These are phyloP conservation scores for Lyophyllum shimeji DNA, from an alignment of 768 basidiomycete species.

Conservation along the genomic window DNA sequence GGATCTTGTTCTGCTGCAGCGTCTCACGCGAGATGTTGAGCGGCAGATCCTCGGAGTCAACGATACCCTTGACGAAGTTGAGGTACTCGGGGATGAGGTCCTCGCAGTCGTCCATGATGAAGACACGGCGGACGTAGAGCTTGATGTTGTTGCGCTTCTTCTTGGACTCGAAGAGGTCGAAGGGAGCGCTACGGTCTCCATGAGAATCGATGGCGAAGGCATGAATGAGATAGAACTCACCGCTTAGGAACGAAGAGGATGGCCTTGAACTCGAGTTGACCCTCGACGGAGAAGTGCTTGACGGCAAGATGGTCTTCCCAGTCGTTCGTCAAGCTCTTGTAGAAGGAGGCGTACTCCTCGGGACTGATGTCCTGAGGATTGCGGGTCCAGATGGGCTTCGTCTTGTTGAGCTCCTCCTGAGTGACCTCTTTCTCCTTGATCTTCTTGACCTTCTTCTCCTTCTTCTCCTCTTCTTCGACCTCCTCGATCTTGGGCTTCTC, in stretches of 20 bases:
- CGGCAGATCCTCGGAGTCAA: conserved; percentile 99
- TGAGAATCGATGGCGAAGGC: conserved; percentile 6
- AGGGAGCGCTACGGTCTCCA: conserved; percentile 64
- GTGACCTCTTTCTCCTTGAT: conserved; percentile 84
- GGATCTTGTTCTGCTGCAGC: conserved; percentile 99
- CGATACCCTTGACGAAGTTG: conserved; percentile 99
- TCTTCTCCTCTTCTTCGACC: conserved; percentile 80
- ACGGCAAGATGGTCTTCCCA: conserved; percentile 99
- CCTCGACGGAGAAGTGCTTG: conserved; percentile 99
- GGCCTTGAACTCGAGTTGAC: conserved; percentile 99
- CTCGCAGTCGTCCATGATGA: conserved; percentile 99
- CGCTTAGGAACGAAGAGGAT: conserved; percentile 97
- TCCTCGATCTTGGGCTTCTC: conserved; percentile 81
- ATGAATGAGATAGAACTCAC: conserved; percentile 40
- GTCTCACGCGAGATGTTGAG: conserved; percentile 99
- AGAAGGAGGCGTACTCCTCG: conserved; percentile 96
- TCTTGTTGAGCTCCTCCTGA: conserved; percentile 99
- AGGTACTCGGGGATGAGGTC: conserved; percentile 99
- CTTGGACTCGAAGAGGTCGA: conserved; percentile 99
- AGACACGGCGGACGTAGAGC: conserved; percentile 99
- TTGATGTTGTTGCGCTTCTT: conserved; percentile 99
- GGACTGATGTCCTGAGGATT: conserved; percentile 91
- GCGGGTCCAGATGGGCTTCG: conserved; percentile 99
- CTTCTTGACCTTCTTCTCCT: conserved; percentile 94
- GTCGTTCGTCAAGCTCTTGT: conserved; percentile 99